These are phyloP conservation scores for Dysphania ambrosioides DNA, from an alignment of 148 eudicot species.

Conservation along the genomic window DNA sequence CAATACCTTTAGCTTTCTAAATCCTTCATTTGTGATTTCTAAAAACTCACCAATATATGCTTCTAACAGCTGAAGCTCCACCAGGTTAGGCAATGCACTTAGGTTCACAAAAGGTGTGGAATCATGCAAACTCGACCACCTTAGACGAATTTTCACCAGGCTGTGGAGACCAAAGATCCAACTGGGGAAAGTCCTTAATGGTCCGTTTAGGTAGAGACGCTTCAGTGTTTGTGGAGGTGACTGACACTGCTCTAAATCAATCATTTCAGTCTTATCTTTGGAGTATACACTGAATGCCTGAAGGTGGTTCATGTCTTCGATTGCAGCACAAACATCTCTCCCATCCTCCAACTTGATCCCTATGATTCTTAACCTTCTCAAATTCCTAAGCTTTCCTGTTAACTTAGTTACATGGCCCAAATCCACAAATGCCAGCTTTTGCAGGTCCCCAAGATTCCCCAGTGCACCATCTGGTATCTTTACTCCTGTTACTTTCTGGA, in stretches of 20 bases:
- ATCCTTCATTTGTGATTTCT: slow-evolving; percentile 4
- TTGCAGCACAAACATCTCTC: slow-evolving; percentile 11
- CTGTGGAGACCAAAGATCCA: slow-evolving; percentile 2
- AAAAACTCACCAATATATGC: slow-evolving; percentile 3
- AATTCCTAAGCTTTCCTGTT: neutral
- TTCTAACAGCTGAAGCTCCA: slow-evolving; percentile 18
- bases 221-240: slow-evolving; percentile 12
- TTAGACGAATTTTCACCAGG: slow-evolving; percentile 17
- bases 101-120: slow-evolving; percentile 2
- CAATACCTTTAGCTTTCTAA: slow-evolving; percentile 14
- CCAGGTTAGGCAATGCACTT: slow-evolving; percentile 10
- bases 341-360: slow-evolving; percentile 5
- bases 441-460: slow-evolving; percentile 8
- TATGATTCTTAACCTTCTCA: slow-evolving; percentile 18
- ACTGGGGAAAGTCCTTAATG: neutral
- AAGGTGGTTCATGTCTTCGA: slow-evolving; percentile 16
- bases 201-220: slow-evolving; percentile 22
- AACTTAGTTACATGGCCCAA: slow-evolving; percentile 6
- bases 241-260: neutral
- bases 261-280: neutral
- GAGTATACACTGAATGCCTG: slow-evolving; percentile 14
- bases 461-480: slow-evolving; percentile 10
- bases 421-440: slow-evolving; percentile 23
- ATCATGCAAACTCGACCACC: slow-evolving; percentile 16
- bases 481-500: neutral